Evolutionary conservation across 352 stramenopile species (phyloP).

Genomic region (Thalassiosira livingstoniorum): DNA sequence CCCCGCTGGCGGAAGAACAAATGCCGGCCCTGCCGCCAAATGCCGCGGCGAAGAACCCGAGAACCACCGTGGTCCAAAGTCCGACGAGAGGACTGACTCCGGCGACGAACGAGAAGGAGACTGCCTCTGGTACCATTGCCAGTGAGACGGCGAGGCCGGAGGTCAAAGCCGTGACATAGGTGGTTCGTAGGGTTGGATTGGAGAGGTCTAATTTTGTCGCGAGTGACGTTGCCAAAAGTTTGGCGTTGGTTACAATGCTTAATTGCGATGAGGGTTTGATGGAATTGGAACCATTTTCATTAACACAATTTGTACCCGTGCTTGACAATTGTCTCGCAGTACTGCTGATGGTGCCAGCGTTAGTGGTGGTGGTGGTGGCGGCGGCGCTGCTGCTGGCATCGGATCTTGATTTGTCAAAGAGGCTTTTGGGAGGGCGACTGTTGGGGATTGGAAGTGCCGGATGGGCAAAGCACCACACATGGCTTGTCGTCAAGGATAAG

Average conservation of each 20-base stretch:
- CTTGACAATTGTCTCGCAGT: conserved; percentile 28
- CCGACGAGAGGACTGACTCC: conserved; percentile 86
- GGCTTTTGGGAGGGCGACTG: conserved; percentile 24
- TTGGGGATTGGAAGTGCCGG: conserved; percentile 40
- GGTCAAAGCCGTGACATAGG: conserved; percentile 49
- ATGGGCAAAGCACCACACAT: conserved; percentile 34
- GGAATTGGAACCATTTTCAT: background rate
- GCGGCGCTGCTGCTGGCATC: background rate
- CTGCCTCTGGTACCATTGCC: conserved; percentile 92
- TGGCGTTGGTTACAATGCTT: conserved; percentile 61
- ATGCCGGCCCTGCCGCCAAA: conserved; percentile 91
- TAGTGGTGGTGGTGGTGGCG: background rate
- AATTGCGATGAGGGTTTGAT: conserved; percentile 46
- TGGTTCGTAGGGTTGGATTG: conserved; percentile 22
- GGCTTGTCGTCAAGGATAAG: too few species aligned
- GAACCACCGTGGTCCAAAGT: conserved; percentile 91
- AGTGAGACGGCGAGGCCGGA: conserved; percentile 90
- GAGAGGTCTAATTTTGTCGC: conserved; percentile 36
- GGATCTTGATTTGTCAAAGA: conserved; percentile 2
- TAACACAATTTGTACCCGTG: background rate
- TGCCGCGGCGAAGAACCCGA: conserved; percentile 89
- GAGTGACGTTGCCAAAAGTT: conserved; percentile 19
- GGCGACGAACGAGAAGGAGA: conserved; percentile 90
- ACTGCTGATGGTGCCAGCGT: conserved; percentile 20
- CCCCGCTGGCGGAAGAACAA: conserved; percentile 89